phyloP scores from a whole-genome alignment of 768 basidiomycete genomes.

The Suillus clintonianus region DNA sequence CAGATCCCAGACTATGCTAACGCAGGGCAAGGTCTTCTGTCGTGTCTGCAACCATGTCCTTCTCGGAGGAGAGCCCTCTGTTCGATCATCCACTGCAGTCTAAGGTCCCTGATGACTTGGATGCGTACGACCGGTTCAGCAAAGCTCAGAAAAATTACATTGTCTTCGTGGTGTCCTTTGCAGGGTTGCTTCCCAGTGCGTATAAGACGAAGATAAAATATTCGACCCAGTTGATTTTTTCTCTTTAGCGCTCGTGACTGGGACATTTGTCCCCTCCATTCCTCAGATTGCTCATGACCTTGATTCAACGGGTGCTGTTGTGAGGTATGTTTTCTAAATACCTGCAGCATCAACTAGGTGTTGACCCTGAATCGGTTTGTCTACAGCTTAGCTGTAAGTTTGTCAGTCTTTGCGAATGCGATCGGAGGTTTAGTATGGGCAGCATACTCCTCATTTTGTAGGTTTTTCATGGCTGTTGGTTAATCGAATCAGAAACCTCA shows the following conservation, averaged over 20 bases:
- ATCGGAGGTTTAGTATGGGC: slow-evolving; percentile 48
- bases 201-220: neutral
- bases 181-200: slow-evolving; percentile 61
- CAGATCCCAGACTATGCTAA: neutral
- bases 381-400: slow-evolving; percentile 45
- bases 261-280: slow-evolving; percentile 39
- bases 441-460: slow-evolving; percentile 47
- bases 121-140: slow-evolving; percentile 44
- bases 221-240: neutral
- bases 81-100: neutral
- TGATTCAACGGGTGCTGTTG: slow-evolving; percentile 26
- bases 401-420: slow-evolving; percentile 44
- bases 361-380: neutral
- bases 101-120: neutral
- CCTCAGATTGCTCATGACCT: slow-evolving; percentile 36
- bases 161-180: slow-evolving; percentile 53
- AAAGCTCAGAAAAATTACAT: slow-evolving; percentile 48
- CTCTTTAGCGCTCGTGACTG: slow-evolving; percentile 25
- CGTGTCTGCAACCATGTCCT: neutral
- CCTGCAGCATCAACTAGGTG: neutral
- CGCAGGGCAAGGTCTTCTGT: neutral
- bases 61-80: slow-evolving; percentile 1
- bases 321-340: slow-evolving; percentile 21
- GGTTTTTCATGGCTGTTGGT: slow-evolving; percentile 13
- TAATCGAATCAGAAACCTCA: neutral